Evolutionary conservation across 805 yeast genomes (phyloP).

Genomic region (Starmerella stellata): DNA sequence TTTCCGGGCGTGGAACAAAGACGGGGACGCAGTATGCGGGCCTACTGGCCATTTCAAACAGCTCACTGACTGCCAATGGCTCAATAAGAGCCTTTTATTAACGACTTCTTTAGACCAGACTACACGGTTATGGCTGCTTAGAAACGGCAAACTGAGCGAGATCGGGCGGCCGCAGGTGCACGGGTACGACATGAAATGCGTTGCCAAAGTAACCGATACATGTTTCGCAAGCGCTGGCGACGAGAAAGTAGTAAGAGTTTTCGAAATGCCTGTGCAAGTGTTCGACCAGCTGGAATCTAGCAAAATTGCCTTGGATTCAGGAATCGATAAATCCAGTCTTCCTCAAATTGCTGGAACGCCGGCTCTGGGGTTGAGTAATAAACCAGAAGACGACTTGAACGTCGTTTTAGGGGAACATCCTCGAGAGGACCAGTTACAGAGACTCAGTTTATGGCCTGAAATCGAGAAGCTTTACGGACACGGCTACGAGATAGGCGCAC

Average conservation of each 20-base stretch:
- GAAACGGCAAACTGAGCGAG: constrained; percentile 55
- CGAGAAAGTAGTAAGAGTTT: constrained; percentile 77
- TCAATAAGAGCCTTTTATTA: constrained; percentile 39
- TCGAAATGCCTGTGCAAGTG: constrained; percentile 71
- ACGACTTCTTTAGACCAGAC: constrained; percentile 87
- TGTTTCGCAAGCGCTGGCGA: constrained; percentile 87
- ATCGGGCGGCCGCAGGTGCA: constrained; percentile 95
- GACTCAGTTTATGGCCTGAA: constrained; percentile 90
- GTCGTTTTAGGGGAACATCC: constrained; percentile 40
- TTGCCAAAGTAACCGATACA: constrained; percentile 40
- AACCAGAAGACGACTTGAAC: constrained; percentile 37
- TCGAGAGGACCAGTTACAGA: constrained; percentile 73
- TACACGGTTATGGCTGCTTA: constrained; percentile 51
- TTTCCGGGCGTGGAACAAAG: constrained; percentile 54
- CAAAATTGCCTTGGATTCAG: neutral
- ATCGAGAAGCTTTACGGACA: constrained; percentile 90
- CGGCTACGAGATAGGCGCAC: constrained; percentile 78
- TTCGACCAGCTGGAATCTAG: constrained; percentile 32
- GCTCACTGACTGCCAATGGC: constrained; percentile 61
- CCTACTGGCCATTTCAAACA: constrained; percentile 60
- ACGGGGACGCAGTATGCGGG: constrained; percentile 26
- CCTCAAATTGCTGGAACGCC: constrained; percentile 85
- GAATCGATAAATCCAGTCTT: constrained; percentile 20
- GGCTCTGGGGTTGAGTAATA: constrained; percentile 81
- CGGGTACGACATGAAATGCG: constrained; percentile 88